Evolutionary conservation across 2,329 filamentous ascomycete genomes (phyloP).

Genomic region (Dothideomycetes sp.): DNA sequence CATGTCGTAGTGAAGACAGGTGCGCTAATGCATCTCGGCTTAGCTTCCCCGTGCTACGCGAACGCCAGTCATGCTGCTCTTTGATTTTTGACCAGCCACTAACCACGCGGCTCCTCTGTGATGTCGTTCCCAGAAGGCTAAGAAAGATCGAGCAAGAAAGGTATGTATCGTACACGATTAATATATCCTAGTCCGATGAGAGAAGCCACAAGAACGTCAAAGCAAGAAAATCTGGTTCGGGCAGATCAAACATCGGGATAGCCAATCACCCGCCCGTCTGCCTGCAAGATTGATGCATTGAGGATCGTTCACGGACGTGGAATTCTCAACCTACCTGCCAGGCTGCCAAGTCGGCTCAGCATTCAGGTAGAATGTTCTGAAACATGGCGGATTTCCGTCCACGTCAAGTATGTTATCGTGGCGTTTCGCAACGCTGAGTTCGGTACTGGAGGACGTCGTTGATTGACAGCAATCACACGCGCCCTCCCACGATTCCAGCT

Average conservation of each 20-base stretch:
- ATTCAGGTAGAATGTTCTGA: too few relatives aligned
- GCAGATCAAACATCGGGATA: not conserved
- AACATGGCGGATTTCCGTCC: slow-evolving; percentile 6
- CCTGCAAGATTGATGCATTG: slow-evolving; percentile 4
- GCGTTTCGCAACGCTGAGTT: slow-evolving; percentile 6
- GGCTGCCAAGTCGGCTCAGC: too few relatives aligned
- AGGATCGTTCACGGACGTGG: not conserved
- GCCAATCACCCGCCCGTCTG: too few relatives aligned
- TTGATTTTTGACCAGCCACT: not conserved
- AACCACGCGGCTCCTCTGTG: slow-evolving; percentile 5
- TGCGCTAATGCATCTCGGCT: slow-evolving; percentile 8
- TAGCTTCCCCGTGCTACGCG: slow-evolving; percentile 13
- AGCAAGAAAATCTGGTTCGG: slow-evolving; percentile 2
- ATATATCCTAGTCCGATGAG: slow-evolving; percentile 5
- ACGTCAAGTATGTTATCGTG: too few relatives aligned
- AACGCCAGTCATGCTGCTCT: too few relatives aligned
- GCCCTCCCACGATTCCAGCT: not conserved
- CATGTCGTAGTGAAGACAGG: slow-evolving; percentile 3
- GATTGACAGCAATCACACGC: not conserved
- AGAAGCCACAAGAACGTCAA: slow-evolving; percentile 1
- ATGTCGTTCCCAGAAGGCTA: slow-evolving; percentile 3
- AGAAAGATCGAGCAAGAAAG: slow-evolving; percentile 1
- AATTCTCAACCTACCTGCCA: too few relatives aligned
- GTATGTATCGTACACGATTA: too few relatives aligned
- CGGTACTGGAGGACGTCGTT: slow-evolving; percentile 8